Conservation (phyloP, 1,284 basidiomycete species). For the Apiotrichum domesticum region DNA sequence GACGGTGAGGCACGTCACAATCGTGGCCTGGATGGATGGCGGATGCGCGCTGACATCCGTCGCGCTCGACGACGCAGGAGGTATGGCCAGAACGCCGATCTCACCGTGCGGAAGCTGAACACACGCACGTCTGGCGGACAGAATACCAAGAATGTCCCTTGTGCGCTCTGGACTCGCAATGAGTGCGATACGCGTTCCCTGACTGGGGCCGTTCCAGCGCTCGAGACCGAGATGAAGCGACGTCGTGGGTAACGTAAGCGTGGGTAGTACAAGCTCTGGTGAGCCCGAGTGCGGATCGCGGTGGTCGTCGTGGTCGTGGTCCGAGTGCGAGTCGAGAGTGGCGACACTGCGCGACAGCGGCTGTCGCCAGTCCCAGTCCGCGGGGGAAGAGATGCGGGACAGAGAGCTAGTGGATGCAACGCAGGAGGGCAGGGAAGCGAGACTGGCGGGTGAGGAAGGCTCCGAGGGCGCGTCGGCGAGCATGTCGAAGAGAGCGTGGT, state of each 20-base stretch:
- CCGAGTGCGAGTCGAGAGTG: not conserved
- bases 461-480: constrained; percentile 20
- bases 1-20: constrained; percentile 19
- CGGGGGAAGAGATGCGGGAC: constrained; percentile 23
- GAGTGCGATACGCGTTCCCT: constrained; percentile 21
- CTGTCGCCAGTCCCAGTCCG: constrained; percentile 14
- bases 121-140: constrained; percentile 20
- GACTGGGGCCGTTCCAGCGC: constrained; percentile 15
- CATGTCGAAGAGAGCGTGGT: constrained; percentile 16
- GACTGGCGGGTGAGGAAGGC: constrained; percentile 29
- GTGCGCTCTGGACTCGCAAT: constrained; percentile 22
- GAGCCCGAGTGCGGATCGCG: not conserved
- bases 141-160: constrained; percentile 21
- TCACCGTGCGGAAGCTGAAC: constrained; percentile 28
- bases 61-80: constrained; percentile 4
- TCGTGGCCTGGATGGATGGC: constrained; percentile 13
- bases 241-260: constrained; percentile 29
- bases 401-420: constrained; percentile 27
- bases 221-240: constrained; percentile 34
- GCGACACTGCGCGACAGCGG: not conserved
- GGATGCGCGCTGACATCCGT: not conserved
- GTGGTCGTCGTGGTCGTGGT: not conserved
- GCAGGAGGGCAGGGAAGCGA: constrained; percentile 22
- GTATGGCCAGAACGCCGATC: constrained; percentile 20
- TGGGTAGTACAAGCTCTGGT: constrained; percentile 36